Conservation (phyloP, 306 rosid species). For the Dicorynia guianensis region DNA sequence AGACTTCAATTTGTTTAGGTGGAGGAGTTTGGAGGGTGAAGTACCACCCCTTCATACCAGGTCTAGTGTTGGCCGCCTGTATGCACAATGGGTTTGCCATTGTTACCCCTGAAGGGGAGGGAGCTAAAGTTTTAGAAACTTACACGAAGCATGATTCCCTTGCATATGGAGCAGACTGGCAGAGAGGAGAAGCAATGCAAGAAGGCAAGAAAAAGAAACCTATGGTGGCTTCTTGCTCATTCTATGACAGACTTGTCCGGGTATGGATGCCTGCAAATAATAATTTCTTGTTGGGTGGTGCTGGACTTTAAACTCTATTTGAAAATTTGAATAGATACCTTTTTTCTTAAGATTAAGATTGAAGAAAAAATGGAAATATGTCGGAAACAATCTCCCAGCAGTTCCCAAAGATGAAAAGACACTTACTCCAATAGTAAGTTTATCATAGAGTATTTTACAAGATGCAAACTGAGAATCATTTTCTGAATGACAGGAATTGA, state of each 20-base stretch:
- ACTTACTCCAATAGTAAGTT: background rate
- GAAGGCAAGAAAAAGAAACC: constrained; percentile 50
- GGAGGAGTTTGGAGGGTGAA: constrained; percentile 97
- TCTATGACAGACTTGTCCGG: constrained; percentile 79
- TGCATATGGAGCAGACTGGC: constrained; percentile 97
- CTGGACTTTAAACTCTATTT: constrained; percentile 3
- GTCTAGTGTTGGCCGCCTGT: constrained; percentile 84
- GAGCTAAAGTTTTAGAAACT: constrained; percentile 70
- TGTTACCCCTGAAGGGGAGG: constrained; percentile 55
- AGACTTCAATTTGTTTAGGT: constrained; percentile 73
- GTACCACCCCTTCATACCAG: constrained; percentile 69
- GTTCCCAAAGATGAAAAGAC: background rate
- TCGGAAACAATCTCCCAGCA: background rate
- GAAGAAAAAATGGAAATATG: constrained; percentile 16
- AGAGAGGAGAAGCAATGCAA: constrained; percentile 51
- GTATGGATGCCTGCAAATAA: constrained; percentile 71
- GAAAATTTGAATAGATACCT: constrained; percentile 15
- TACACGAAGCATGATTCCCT: constrained; percentile 78
- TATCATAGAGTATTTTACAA: background rate
- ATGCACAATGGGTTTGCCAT: constrained; percentile 94
- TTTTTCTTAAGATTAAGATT: constrained; percentile 1
- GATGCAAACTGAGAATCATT: background rate
- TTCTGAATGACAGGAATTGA: background rate
- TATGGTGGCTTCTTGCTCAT: constrained; percentile 86
- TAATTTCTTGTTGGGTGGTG: constrained; percentile 32